Base-by-base conservation (phyloP, 768 basidiomycete genomes). In the Serendipita sp. region DNA sequence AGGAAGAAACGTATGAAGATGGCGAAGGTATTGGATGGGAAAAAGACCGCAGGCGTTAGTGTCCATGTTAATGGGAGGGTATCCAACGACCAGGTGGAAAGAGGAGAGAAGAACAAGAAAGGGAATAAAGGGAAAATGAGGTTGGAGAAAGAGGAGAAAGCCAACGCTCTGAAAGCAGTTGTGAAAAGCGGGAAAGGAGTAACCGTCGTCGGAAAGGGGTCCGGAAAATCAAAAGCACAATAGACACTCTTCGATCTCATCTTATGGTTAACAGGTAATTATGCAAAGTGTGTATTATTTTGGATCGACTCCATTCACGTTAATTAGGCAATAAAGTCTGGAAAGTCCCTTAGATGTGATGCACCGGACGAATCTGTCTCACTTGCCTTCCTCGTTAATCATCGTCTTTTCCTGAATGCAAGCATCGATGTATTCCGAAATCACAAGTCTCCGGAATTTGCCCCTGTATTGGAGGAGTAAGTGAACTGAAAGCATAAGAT, bases 131-230 rank as follows among this genome's bases (percentile, higher is more conserved):
- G 53, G 24, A 58, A 58, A 31, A 58, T 5, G 28, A 75, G 79
- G 28, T 77, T 77, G 26, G 77, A 83, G 26, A 89, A 86, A 73
- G 84, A 82, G 68, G 86, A 93, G 74, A 96, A 97, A 73, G 83
- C 90, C 65, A 81, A 79, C 13, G 90, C 89, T 14, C 74, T 93
- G 64, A 83, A 85, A 72, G 86, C 80, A 66, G 79, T 96, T 7
- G 84, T 96, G 30, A 93, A 90, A 70, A 81, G 77, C 31, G 89
- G 90, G 1, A 87, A 82, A 69, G 90, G 92, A 0, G 86, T 93
- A 42, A 93, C 90, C 0, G 84, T 94, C 17, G 80, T 94, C 43
- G 92, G 91, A 24, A 94, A 92, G 72, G 74, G 30, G 53, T 48
- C 38, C 14, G 38, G 38, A 38, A 38, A 38, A 38, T 38, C 38